Percentiles rank a stretch among this genome's conserved stretches.
phyloP scores from a whole-genome alignment of 176 grass and related monocot genomes.

The Paspalum vaginatum region DNA sequence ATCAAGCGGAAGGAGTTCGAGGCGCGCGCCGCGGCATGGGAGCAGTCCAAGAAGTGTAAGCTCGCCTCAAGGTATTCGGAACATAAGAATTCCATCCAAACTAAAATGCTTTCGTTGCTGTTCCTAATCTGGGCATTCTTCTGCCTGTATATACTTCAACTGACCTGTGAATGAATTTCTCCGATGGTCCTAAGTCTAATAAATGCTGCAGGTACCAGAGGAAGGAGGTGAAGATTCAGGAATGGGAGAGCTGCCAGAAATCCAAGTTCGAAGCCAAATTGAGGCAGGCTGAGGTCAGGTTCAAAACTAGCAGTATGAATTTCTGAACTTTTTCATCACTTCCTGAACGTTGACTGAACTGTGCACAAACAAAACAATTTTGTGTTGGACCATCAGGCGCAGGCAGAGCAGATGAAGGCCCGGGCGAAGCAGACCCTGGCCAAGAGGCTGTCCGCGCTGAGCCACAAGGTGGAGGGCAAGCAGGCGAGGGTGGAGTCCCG shows the following conservation, averaged over 20 bases:
- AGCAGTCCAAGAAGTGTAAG: constrained; percentile 72
- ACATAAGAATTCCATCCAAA: neutral
- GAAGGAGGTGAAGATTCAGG: constrained; percentile 80
- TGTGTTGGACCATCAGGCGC: constrained; percentile 45
- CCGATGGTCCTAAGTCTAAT: neutral
- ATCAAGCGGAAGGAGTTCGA: constrained; percentile 49
- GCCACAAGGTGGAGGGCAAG: constrained; percentile 63
- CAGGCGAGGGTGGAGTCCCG: constrained; percentile 63
- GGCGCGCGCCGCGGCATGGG: constrained; percentile 75
- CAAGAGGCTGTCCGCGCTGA: constrained; percentile 45
- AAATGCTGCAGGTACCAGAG: constrained; percentile 60
- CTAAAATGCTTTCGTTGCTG: neutral
- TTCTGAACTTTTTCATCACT: neutral
- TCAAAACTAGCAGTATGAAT: neutral
- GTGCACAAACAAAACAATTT: neutral
- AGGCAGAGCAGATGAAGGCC: constrained; percentile 69
- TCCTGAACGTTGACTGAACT: neutral
- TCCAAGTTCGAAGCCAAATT: constrained; percentile 76
- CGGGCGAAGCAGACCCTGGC: constrained; percentile 60
- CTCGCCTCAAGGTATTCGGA: constrained; percentile 52
- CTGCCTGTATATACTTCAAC: too few relatives aligned
- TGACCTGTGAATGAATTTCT: neutral
- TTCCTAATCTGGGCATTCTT: neutral
- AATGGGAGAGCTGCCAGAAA: constrained; percentile 75
- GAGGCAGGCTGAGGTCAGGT: constrained; percentile 67